Evolutionary conservation across 306 rosid genomes (phyloP).

Genomic region (Sicyos baderoa): DNA sequence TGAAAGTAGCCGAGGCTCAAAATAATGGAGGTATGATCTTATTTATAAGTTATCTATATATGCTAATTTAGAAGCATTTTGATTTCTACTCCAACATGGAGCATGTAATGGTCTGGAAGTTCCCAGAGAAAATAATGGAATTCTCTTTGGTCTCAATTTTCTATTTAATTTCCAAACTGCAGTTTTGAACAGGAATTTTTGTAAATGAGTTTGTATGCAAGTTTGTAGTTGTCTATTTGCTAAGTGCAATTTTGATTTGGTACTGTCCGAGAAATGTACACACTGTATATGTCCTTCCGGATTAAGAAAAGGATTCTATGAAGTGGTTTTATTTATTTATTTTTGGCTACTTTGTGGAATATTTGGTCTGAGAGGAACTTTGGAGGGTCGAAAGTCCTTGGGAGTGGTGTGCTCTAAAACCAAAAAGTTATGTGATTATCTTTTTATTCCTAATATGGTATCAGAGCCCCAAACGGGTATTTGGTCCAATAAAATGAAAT

Average conservation of each 20-base stretch:
- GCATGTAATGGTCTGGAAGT: not conserved
- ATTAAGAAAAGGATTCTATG: not conserved
- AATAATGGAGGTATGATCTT: conserved; percentile 67
- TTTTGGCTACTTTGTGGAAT: not conserved
- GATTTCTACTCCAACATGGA: not conserved
- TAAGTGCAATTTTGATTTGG: not conserved
- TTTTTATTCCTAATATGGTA: not conserved
- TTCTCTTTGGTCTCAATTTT: not conserved
- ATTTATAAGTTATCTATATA: conserved; percentile 1
- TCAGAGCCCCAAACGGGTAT: too few species aligned
- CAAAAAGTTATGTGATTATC: not conserved
- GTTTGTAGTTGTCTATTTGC: not conserved
- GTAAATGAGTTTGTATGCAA: not conserved
- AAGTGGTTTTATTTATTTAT: not conserved
- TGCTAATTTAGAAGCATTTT: conserved; percentile 7
- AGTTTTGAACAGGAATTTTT: not conserved
- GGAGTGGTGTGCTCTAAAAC: not conserved
- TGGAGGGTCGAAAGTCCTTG: not conserved
- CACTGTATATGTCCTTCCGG: not conserved
- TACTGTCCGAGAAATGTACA: not conserved
- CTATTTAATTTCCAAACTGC: not conserved
- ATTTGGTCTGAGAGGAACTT: not conserved
- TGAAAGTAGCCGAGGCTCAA: conserved; percentile 60
- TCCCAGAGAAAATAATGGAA: not conserved
- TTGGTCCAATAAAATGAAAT: too few species aligned